phyloP scores from a whole-genome alignment of 768 basidiomycete species.

The Tubosaeta sp. region DNA sequence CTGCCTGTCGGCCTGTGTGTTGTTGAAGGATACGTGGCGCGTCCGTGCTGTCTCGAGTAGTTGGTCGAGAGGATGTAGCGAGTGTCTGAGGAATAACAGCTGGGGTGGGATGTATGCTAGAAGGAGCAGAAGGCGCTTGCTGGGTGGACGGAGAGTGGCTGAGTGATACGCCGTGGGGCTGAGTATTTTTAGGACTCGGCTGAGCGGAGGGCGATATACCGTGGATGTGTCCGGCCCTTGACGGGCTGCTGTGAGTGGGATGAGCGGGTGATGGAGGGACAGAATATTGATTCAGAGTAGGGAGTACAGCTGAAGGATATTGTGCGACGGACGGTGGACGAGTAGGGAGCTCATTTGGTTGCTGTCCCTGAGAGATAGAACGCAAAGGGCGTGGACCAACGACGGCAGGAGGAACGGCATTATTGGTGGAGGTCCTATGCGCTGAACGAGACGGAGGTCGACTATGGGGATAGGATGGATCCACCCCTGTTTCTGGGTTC shows the following conservation, averaged over 20 bases:
- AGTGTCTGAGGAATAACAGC: constrained; percentile 14
- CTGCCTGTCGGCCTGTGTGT: constrained; percentile 10
- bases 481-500: constrained; percentile 22
- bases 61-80: constrained; percentile 24
- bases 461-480: constrained; percentile 20
- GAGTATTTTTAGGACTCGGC: constrained; percentile 23
- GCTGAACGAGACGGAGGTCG: constrained; percentile 27
- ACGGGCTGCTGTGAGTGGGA: constrained; percentile 10
- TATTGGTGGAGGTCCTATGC: constrained; percentile 19
- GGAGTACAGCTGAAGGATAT: constrained; percentile 1
- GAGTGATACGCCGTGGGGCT: constrained; percentile 12
- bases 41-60: constrained; percentile 22
- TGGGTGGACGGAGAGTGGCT: constrained; percentile 11
- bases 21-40: constrained; percentile 5
- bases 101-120: constrained; percentile 22
- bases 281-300: constrained; percentile 13
- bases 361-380: constrained; percentile 25
- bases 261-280: constrained; percentile 19
- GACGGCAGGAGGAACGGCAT: constrained; percentile 19
- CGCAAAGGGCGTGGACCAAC: constrained; percentile 27
- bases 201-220: constrained; percentile 14
- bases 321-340: constrained; percentile 24
- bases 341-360: constrained; percentile 21
- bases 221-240: constrained; percentile 11
- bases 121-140: constrained; percentile 15